Conservation (phyloP, 495 filamentous ascomycete genomes). For the Aspergillus taichungensis region DNA sequence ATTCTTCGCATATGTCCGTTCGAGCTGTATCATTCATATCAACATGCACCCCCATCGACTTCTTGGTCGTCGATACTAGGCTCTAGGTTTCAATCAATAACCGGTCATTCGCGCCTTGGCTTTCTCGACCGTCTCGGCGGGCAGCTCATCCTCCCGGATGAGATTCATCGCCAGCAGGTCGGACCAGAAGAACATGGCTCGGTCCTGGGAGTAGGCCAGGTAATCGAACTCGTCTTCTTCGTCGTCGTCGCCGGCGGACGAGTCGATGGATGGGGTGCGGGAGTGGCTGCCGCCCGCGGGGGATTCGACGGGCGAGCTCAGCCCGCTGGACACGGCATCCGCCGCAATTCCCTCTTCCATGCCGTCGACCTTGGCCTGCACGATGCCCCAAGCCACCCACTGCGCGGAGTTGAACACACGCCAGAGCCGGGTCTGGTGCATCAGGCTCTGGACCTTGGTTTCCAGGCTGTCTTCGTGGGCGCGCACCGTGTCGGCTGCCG, state of each 20-base stretch:
- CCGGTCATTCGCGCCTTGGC: conserved; percentile 50
- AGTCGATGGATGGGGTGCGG: conserved; percentile 9
- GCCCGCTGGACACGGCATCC: conserved; percentile 1
- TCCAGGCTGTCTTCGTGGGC: conserved; percentile 51
- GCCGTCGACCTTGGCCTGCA: conserved; percentile 75
- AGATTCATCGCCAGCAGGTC: conserved; percentile 70
- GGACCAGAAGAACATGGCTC: conserved; percentile 88
- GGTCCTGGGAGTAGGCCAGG: conserved; percentile 79
- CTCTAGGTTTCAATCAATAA: conserved; percentile 27
- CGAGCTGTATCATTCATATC: no score
- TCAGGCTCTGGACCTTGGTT: conserved; percentile 53
- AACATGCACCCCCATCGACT: neutral
- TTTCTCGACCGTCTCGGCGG: conserved; percentile 45
- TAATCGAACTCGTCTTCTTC: conserved; percentile 81
- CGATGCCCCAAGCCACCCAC: conserved; percentile 94
- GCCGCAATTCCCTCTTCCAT: conserved; percentile 33
- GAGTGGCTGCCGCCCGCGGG: neutral
- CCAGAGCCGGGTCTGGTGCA: conserved; percentile 78
- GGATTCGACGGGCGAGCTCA: no score
- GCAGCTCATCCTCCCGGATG: conserved; percentile 63
- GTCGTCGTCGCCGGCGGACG: conserved; percentile 14
- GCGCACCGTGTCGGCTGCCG: conserved; percentile 45
- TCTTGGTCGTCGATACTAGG: conserved; percentile 2
- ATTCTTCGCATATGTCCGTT: no score
- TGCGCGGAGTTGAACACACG: conserved; percentile 75